Percentiles rank a stretch among this genome's conserved stretches.
Conservation (phyloP, 73 alveolate genomes). For the Paramecium sexaurelia region DNA sequence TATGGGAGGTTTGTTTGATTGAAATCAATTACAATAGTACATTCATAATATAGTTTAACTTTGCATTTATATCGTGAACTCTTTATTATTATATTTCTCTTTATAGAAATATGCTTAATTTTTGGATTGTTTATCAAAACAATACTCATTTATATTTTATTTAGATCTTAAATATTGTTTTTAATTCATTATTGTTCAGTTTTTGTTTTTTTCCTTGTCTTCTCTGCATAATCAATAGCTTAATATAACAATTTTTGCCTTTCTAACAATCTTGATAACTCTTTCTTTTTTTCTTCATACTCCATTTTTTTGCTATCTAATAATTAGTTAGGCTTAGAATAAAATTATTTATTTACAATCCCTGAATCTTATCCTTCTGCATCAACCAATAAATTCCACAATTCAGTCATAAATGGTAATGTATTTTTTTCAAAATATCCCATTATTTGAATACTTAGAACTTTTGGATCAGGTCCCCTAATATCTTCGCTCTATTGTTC, state of each 20-base stretch:
- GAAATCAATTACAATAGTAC: slow-evolving; percentile 42
- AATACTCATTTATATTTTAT: not conserved
- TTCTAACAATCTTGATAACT: not conserved
- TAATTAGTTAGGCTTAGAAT: slow-evolving; percentile 14
- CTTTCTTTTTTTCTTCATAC: slow-evolving; percentile 13
- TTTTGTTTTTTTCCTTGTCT: slow-evolving; percentile 25
- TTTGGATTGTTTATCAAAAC: not conserved
- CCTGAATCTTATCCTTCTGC: slow-evolving; percentile 34
- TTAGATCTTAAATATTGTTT: not conserved
- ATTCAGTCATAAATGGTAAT: slow-evolving; percentile 38
- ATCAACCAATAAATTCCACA: slow-evolving; percentile 34
- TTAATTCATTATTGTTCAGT: not conserved
- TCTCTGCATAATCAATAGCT: slow-evolving; percentile 8
- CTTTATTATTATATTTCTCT: not conserved
- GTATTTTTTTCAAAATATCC: slow-evolving; percentile 59
- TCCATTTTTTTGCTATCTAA: not conserved
- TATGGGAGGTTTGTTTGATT: slow-evolving; percentile 61
- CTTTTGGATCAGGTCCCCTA: slow-evolving; percentile 58
- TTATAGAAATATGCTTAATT: not conserved
- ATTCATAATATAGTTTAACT: not conserved
- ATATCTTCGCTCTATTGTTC: slow-evolving; percentile 29
- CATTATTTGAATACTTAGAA: not conserved
- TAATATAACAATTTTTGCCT: not conserved
- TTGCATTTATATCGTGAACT: not conserved
- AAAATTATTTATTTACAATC: not conserved